Percentiles rank a stretch among this genome's conserved stretches.
These are phyloP conservation scores for Salicornia ramosissima DNA, from an alignment of 148 eudicot species.

Conservation along the genomic window DNA sequence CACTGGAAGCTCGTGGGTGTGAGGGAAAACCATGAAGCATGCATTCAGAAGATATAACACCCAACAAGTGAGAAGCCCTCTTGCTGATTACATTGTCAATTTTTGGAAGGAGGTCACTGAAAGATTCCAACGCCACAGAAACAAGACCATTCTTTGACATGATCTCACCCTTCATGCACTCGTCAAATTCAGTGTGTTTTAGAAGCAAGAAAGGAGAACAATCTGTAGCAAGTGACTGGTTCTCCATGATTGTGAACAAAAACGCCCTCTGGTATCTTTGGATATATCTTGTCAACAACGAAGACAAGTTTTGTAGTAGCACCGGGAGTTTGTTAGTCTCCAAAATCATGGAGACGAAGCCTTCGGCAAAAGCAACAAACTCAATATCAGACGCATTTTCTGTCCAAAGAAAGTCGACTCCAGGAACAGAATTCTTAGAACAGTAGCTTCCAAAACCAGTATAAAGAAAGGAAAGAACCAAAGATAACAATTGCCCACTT, in stretches of 20 bases:
- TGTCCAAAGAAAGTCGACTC: conserved; percentile 23
- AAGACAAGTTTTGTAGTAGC: conserved; percentile 49
- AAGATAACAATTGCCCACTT: conserved; percentile 74
- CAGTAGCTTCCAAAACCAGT: conserved; percentile 44
- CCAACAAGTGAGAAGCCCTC: conserved; percentile 49
- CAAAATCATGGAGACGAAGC: conserved; percentile 37
- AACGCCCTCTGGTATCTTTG: conserved; percentile 62
- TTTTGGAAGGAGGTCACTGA: conserved; percentile 48
- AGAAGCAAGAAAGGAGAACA: conserved; percentile 57
- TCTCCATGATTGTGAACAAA: conserved; percentile 34
- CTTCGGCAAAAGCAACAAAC: conserved; percentile 52
- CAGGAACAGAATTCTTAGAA: conserved; percentile 37
- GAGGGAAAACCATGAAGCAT: conserved; percentile 87
- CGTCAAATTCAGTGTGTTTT: conserved; percentile 63
- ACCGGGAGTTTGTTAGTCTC: conserved; percentile 38
- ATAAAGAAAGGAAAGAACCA: conserved; percentile 54
- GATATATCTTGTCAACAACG: conserved; percentile 51
- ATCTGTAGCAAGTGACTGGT: conserved; percentile 28
- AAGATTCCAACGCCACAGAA: conserved; percentile 45
- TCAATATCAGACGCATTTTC: conserved; percentile 47
- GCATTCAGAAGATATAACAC: conserved; percentile 59
- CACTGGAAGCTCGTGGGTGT: conserved; percentile 50
- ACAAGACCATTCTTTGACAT: conserved; percentile 39
- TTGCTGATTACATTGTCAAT: conserved; percentile 43
- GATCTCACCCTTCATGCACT: conserved; percentile 49